Base-by-base conservation (phyloP, 148 eudicot species). In the Vaccinium vitisidaea region DNA sequence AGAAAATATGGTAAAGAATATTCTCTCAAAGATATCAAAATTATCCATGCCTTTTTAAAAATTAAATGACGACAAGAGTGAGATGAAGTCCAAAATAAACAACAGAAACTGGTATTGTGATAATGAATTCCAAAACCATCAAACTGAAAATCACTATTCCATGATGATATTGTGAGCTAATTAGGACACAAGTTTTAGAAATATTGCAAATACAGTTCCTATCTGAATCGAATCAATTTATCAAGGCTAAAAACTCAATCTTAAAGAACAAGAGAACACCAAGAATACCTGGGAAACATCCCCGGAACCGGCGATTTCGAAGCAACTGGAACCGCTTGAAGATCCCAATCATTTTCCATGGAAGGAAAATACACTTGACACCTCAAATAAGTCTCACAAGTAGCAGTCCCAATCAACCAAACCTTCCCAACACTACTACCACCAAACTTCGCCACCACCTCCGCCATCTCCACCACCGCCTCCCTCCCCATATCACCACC, bases 331-430 rank as follows among this genome's bases (percentile, higher is more conserved):
- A 94, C 92, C 10, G 94, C 99, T 78, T 96, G 99, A 73, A 96
- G 90, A 92, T 96, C 99, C 99, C 98, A 96, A 74, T 92, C 95
- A 88, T 53, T 88, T 87, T 96, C 99, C 98, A 93, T 92, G 46
- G 90, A 71, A 39, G 98, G 91, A 82, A 94, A 93, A 90, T 92
- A 93, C 67, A 96, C 94, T 53, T 96, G 95, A 71, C 99, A 94
- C 86, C 99, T 94, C 87, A 96, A 80, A 85, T 93, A 96, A 23
- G 99, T 96, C 89, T 94, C 98, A 88, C 99, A 96, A n/a, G 99
- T 94, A 54, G 99, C 98, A 19, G 92, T 91, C 39, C 98, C 99
- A 83, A 93, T 90, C 80, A 93, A 87, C 99, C 98, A 96, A 84
- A 96, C 63, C 85, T 79, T 86, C 52, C 89, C 78, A n/a, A 76